These are phyloP conservation scores for Bacidia gigantensis DNA, from an alignment of 495 filamentous ascomycete genomes.

Conservation along the genomic window DNA sequence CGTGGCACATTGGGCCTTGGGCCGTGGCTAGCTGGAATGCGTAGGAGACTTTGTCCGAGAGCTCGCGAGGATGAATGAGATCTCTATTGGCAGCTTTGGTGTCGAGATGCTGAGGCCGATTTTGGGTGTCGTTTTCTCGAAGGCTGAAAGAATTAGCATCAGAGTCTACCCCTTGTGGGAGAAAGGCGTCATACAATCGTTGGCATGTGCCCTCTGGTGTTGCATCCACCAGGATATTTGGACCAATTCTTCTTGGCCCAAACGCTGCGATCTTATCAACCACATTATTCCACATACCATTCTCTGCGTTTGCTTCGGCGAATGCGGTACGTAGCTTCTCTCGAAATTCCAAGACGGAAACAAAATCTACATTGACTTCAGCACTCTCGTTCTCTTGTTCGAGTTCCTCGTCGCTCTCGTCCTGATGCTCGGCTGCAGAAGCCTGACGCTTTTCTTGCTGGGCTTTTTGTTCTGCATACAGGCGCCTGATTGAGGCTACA, in stretches of 20 bases:
- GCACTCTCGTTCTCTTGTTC: slow-evolving; percentile 23
- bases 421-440: slow-evolving; percentile 23
- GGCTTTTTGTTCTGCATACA: slow-evolving; percentile 54
- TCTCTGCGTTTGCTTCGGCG: slow-evolving; percentile 45
- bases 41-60: slow-evolving; percentile 81
- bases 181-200: slow-evolving; percentile 43
- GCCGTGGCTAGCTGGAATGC: slow-evolving; percentile 87
- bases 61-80: slow-evolving; percentile 52
- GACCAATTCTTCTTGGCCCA: slow-evolving; percentile 70
- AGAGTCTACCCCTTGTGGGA: too few relatives aligned
- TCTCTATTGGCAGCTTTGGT: slow-evolving; percentile 24
- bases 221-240: slow-evolving; percentile 80
- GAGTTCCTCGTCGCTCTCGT: slow-evolving; percentile 20
- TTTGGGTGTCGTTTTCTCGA: slow-evolving; percentile 9
- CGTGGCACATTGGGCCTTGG: slow-evolving; percentile 81
- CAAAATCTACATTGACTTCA: slow-evolving; percentile 33
- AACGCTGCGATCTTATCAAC: slow-evolving; percentile 79
- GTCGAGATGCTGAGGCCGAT: background rate
- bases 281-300: slow-evolving; percentile 61
- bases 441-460: slow-evolving; percentile 23
- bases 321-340: slow-evolving; percentile 54
- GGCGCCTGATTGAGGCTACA: slow-evolving; percentile 56
- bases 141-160: slow-evolving; percentile 8
- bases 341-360: slow-evolving; percentile 64
- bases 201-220: slow-evolving; percentile 60